Evolutionary conservation across 306 rosid genomes (phyloP), one percentile per base, ranked within the genome.

Genomic region (Malus orientalis): DNA sequence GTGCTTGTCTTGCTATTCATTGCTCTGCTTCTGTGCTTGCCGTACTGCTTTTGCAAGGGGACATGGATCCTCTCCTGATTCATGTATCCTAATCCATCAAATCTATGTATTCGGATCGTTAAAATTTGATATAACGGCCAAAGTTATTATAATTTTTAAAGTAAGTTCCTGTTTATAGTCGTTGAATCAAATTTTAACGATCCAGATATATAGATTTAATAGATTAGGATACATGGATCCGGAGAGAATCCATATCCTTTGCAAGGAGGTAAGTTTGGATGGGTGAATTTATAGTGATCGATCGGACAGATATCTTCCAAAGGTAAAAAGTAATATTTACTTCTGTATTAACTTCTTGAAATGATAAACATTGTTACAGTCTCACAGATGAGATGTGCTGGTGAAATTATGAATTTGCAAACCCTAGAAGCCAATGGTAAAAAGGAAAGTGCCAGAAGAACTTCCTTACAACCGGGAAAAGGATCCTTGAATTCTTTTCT

Each of bases 291-390:
- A 81, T 54, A 75, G 71, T 79, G 82, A 81, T 49, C 20, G 1
- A 16, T 70, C 82, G 38, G 84, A 67, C 82, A 77, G 83, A 64
- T 75, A 79, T 67, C 85, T 69, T 36, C 75, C 81, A 77, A 55
- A 82, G 18, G 55, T 18, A 51, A 51, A 51, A 51, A 49, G 6
- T 36, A 36, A 14, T 4, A 79, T 87, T 89, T 78, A 81, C 84
- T 81, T 79, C 77, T 22, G 71, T 73, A 72, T 75, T 85, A 58
- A 82, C 79, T 78, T 76, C 23, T 23, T 76, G 89, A 81, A 77
- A 81, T 75, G 90, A 58, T 19, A 5, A 0, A 51, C 55, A 51
- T 51, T 51, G 55, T 5, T 51, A 18, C 3, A 51, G 18, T 13
- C 49, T 11, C 4, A 5, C 20, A 15, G 20, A 16, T 15, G 20